Evolutionary conservation across 1,284 basidiomycete species (phyloP).

Genomic region (Irpex sp.): DNA sequence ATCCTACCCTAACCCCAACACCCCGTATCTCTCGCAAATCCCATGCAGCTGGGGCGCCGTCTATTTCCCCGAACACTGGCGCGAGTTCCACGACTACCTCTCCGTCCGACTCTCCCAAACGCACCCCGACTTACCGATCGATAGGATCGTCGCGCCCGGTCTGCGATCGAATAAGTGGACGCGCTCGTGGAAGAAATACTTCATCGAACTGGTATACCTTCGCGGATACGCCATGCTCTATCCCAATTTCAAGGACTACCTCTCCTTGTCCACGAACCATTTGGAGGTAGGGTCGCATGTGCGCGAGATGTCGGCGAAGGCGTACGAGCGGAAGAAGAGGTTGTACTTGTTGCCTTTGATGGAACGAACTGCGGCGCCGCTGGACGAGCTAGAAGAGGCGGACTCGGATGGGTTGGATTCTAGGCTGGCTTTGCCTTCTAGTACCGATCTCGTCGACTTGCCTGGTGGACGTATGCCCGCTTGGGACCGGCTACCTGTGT

Average conservation of each 20-base stretch:
- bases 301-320: constrained; percentile 44
- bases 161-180: constrained; percentile 78
- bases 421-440: background rate
- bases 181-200: constrained; percentile 81
- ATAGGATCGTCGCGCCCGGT: constrained; percentile 52
- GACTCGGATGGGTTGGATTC: background rate
- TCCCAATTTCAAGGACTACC: constrained; percentile 67
- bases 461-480: constrained; percentile 49
- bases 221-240: constrained; percentile 83
- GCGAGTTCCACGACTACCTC: constrained; percentile 76
- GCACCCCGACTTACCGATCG: constrained; percentile 31
- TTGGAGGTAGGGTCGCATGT: constrained; percentile 79
- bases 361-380: constrained; percentile 28
- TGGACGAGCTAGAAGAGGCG: too few species aligned
- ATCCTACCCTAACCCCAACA: constrained; percentile 37
- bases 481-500: constrained; percentile 51
- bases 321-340: constrained; percentile 49
- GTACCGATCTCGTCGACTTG: constrained; percentile 47
- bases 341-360: constrained; percentile 68
- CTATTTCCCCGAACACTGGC: constrained; percentile 83
- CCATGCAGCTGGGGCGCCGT: constrained; percentile 89
- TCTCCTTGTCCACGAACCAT: constrained; percentile 79
- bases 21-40: constrained; percentile 76
- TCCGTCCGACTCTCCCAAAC: constrained; percentile 53
- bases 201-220: constrained; percentile 77